phyloP scores from a whole-genome alignment of 495 filamentous ascomycete genomes.

The Pyrenopolyporus hunteri region DNA sequence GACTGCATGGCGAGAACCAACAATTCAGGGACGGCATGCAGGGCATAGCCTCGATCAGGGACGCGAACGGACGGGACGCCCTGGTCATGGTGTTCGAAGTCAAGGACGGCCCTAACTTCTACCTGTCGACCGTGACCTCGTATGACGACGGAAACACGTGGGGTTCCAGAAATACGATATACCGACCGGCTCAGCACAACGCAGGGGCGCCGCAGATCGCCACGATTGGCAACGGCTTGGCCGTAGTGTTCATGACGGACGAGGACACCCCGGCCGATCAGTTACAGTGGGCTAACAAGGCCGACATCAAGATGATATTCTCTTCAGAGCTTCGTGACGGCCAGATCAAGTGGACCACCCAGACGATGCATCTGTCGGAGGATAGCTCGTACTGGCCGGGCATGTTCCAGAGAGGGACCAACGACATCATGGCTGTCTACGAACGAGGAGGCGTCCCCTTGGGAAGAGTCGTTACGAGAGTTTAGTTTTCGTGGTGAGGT shows the following conservation, averaged over 20 bases:
- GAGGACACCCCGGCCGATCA: slow-evolving; percentile 47
- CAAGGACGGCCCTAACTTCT: slow-evolving; percentile 52
- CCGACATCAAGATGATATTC: slow-evolving; percentile 39
- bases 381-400: slow-evolving; percentile 30
- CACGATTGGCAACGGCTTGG: slow-evolving; percentile 56
- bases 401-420: slow-evolving; percentile 4
- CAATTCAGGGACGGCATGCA: slow-evolving; percentile 50
- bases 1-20: slow-evolving; percentile 50
- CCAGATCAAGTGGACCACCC: slow-evolving; percentile 12
- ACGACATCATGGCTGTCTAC: slow-evolving; percentile 30
- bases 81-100: slow-evolving; percentile 67
- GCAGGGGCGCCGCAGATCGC: slow-evolving; percentile 65
- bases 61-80: slow-evolving; percentile 43
- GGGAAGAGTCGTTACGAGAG: slow-evolving; percentile 11
- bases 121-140: slow-evolving; percentile 57
- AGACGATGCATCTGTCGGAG: slow-evolving; percentile 15
- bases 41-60: slow-evolving; percentile 62
- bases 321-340: slow-evolving; percentile 14
- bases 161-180: slow-evolving; percentile 56
- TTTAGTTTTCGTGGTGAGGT: neutral
- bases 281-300: slow-evolving; percentile 31
- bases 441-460: slow-evolving; percentile 27
- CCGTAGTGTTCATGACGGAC: slow-evolving; percentile 66
- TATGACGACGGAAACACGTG: slow-evolving; percentile 63
- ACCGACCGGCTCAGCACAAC: slow-evolving; percentile 47